Percentiles rank a stretch among this genome's conserved stretches.
Conservation (phyloP, 768 basidiomycete species). For the Termitomyces sp. region DNA sequence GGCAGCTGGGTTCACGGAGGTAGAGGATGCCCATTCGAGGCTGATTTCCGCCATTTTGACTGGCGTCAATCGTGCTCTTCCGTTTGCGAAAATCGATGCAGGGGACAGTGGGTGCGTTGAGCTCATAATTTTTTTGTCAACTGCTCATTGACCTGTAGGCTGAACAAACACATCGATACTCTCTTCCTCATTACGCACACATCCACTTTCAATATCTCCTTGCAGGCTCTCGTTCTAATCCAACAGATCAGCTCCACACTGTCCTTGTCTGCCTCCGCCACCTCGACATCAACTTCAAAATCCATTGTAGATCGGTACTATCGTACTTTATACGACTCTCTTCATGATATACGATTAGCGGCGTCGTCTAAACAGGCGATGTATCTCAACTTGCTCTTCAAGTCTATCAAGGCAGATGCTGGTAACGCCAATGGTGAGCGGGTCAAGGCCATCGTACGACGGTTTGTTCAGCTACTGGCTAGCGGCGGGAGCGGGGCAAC, state of each 20-base stretch:
- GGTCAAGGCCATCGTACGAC: constrained; percentile 72
- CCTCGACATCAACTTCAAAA: constrained; percentile 37
- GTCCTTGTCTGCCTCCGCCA: constrained; percentile 27
- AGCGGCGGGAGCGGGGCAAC: constrained; percentile 67
- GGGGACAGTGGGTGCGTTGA: constrained; percentile 53
- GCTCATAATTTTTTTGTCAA: not conserved
- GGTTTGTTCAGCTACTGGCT: constrained; percentile 77
- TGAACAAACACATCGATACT: constrained; percentile 84
- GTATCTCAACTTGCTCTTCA: constrained; percentile 93
- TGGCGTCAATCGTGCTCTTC: constrained; percentile 91
- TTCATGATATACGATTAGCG: constrained; percentile 77
- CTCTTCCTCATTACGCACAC: constrained; percentile 93
- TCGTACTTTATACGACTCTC: constrained; percentile 83
- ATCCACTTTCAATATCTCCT: constrained; percentile 94
- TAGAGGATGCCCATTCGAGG: constrained; percentile 76
- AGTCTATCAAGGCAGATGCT: constrained; percentile 67
- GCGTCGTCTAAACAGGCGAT: constrained; percentile 91
- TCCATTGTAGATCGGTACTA: constrained; percentile 64
- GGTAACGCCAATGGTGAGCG: constrained; percentile 50
- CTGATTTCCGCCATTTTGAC: constrained; percentile 87
- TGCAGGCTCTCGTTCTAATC: constrained; percentile 87
- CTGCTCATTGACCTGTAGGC: constrained; percentile 32
- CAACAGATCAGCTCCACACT: constrained; percentile 72
- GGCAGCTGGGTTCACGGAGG: constrained; percentile 64
- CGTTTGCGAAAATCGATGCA: constrained; percentile 81